A percentile compares a stretch with the other conserved stretches of the same genome.
Conservation (phyloP, 2,329 filamentous ascomycete genomes). For the Lizonia empirigonia region DNA sequence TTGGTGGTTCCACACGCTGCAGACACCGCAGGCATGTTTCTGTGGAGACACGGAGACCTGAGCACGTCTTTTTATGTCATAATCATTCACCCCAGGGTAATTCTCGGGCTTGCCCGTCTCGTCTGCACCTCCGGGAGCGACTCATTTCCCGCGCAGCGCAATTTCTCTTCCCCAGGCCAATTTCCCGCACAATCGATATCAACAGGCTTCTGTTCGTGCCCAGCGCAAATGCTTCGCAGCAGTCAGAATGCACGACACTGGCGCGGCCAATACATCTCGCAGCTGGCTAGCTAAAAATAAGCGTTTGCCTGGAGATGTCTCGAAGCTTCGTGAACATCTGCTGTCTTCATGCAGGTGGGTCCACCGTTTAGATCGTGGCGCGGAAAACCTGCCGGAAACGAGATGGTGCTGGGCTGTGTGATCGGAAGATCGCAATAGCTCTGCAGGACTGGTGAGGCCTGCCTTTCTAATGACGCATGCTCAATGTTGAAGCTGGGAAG, state of each 20-base stretch:
- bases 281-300: slow-evolving; percentile 16
- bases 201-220: neutral
- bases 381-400: slow-evolving; percentile 7
- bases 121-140: slow-evolving; percentile 10
- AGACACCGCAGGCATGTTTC: slow-evolving; percentile 16
- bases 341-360: slow-evolving; percentile 7
- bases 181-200: slow-evolving; percentile 9
- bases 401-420: neutral
- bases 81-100: slow-evolving; percentile 4
- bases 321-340: slow-evolving; percentile 15
- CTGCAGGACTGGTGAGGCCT: neutral
- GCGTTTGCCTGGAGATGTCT: slow-evolving; percentile 7
- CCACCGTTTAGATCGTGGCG: slow-evolving; percentile 13
- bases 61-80: slow-evolving; percentile 18
- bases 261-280: slow-evolving; percentile 14
- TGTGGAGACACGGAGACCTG: slow-evolving; percentile 17
- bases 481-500: neutral
- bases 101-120: slow-evolving; percentile 16
- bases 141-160: slow-evolving; percentile 13
- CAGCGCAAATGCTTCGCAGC: slow-evolving; percentile 1
- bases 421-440: slow-evolving; percentile 5
- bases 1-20: slow-evolving; percentile 13
- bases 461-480: neutral
- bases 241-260: slow-evolving; percentile 6
- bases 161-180: slow-evolving; percentile 17